A percentile compares a stretch with the other conserved stretches of the same genome.
Evolutionary conservation across 768 basidiomycete genomes (phyloP).

Genomic region (Pisolithus microcarpus): DNA sequence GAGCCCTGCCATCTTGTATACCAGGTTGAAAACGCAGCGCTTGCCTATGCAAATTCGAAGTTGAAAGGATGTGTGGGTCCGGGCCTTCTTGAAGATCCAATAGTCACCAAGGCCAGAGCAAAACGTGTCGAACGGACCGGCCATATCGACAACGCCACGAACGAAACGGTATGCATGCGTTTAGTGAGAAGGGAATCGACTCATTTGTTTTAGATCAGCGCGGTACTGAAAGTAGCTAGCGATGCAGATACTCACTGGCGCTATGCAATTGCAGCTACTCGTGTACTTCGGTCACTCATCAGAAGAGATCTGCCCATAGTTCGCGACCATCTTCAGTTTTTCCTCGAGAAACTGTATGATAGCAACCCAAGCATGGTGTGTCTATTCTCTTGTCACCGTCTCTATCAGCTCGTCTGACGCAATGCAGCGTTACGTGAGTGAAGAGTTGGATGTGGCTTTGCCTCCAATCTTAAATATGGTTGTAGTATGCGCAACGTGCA

Average conservation of each 20-base stretch:
- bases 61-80: conserved; percentile 34
- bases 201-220: conserved; percentile 24
- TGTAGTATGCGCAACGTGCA: conserved; percentile 63
- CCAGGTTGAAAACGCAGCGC: conserved; percentile 37
- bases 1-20: conserved; percentile 56
- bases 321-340: conserved; percentile 44
- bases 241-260: conserved; percentile 69
- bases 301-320: conserved; percentile 54
- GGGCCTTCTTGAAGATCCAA: conserved; percentile 24
- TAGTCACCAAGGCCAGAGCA: conserved; percentile 36
- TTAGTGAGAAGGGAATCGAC: background rate
- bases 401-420: conserved; percentile 2
- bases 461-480: background rate
- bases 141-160: conserved; percentile 33
- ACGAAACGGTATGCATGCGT: background rate
- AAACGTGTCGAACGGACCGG: conserved; percentile 40
- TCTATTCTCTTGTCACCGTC: conserved; percentile 3
- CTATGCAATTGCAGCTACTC: conserved; percentile 63
- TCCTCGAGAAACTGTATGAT: conserved; percentile 54
- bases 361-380: conserved; percentile 62
- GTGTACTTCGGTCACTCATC: conserved; percentile 61
- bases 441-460: background rate
- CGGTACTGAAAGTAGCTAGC: conserved; percentile 45
- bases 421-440: conserved; percentile 51
- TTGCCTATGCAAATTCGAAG: conserved; percentile 31